These are phyloP conservation scores for Exophiala phaeomuriformis DNA, from an alignment of 2,329 filamentous ascomycete species.

Conservation along the genomic window DNA sequence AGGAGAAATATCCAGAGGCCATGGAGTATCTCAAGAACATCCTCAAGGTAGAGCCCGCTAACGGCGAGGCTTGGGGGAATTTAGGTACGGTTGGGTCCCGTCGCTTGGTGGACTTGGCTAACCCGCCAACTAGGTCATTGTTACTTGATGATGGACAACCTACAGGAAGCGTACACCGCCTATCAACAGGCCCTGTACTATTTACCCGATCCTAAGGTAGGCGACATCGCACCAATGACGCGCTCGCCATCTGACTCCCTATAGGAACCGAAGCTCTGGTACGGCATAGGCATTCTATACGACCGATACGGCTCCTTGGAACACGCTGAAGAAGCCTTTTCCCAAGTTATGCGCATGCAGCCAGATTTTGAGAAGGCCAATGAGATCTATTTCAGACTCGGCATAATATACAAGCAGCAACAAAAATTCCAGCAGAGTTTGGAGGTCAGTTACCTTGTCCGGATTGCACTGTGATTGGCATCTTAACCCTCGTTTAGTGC, in stretches of 20 bases:
- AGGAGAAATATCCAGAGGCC: conserved; percentile 88
- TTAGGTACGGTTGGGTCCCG: conserved; percentile 55
- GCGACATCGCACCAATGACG: conserved; percentile 24
- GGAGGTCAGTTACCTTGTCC: conserved; percentile 53
- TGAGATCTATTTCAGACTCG: conserved; percentile 95
- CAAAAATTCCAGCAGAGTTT: conserved; percentile 87
- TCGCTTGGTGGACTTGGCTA: conserved; percentile 25
- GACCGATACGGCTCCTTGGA: conserved; percentile 94
- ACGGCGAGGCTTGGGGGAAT: conserved; percentile 95
- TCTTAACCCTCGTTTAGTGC: conserved; percentile 52
- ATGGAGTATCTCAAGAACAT: conserved; percentile 90
- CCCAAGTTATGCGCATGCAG: conserved; percentile 97
- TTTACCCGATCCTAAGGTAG: conserved; percentile 82
- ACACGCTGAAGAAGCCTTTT: conserved; percentile 96
- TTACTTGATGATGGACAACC: conserved; percentile 96
- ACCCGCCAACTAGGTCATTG: conserved; percentile 64
- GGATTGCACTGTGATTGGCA: background rate
- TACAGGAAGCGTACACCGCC: conserved; percentile 92
- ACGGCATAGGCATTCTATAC: conserved; percentile 95
- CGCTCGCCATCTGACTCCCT: conserved; percentile 2
- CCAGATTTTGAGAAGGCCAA: conserved; percentile 97
- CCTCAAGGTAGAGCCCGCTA: conserved; percentile 76
- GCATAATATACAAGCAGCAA: conserved; percentile 99
- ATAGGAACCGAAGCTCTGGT: conserved; percentile 95
- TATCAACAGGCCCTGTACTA: conserved; percentile 95